Evolutionary conservation across 2,329 filamentous ascomycete species (phyloP), one percentile per base, ranked within the genome.

Genomic region (Hyphodiscus sp.): DNA sequence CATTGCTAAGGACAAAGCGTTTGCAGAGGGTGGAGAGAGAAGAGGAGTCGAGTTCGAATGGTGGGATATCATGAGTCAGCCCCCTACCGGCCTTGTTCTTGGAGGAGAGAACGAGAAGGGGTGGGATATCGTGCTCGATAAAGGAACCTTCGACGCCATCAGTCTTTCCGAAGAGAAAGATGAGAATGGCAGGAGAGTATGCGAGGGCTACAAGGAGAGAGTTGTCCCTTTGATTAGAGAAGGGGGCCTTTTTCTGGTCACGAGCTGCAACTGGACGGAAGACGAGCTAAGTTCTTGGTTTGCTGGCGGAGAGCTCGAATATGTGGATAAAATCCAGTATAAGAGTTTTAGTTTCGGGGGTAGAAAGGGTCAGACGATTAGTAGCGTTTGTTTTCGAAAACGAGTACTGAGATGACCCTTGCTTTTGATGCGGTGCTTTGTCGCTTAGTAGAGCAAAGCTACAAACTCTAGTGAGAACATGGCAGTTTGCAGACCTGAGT

Each of bases 261-360:
- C 94, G 51, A 96, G 91, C 70, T 99, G 94, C 70, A 99, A 99
- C 72, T 99, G 94, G 94, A 97, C 92, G 1, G 91, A 94, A 73
- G 80, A 83, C 42, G 94, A 99, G 74, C 72, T 99, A 64, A 75
- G 79, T 56, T 73, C 72, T 16, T 97, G 92, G 91, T 94, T 97
- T 67, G 82, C 79, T 49, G 74, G 70, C 2, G 70, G 55, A 19
- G 58, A 60, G 26, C 69, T 70, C 54, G 66, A 74, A 48, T 76
- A 95, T 61, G 74, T 75, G 56, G 80, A 83, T 53, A 83, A 81
- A 61, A 83, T 96, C 51, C 81, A 86, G 65, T 97, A 97, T 70
- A 87, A 83, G 20, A 87, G 83, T 50, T 97, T 96, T 70, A 86
- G 82, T 53, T 99, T 96, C 73, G 92, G 91, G 0, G 92, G 92